A percentile compares a stretch with the other conserved stretches of the same genome.
These are phyloP conservation scores for Purpureocillium takamizusanense DNA, from an alignment of 2,329 filamentous ascomycete species.

Conservation along the genomic window DNA sequence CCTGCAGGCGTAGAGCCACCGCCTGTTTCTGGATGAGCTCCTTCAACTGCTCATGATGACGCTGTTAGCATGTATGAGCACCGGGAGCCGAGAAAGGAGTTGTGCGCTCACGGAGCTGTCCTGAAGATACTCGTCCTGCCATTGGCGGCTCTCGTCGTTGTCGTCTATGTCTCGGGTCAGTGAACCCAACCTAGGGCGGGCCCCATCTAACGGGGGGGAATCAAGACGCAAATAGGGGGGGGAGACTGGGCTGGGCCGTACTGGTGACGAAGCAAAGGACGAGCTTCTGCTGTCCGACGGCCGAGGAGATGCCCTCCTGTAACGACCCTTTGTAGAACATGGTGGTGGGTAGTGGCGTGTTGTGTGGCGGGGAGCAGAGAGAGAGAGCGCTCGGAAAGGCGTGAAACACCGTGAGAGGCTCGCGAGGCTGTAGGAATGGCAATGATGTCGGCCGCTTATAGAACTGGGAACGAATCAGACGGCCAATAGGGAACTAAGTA, in stretches of 20 bases:
- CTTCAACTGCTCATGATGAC: slow-evolving; percentile 44
- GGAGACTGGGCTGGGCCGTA: slow-evolving; percentile 23
- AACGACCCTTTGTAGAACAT: slow-evolving; percentile 82
- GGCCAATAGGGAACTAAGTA: too few relatives aligned
- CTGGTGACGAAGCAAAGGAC: slow-evolving; percentile 81
- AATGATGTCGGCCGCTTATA: too few relatives aligned
- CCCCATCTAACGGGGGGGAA: too few relatives aligned
- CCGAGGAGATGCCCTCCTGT: slow-evolving; percentile 69
- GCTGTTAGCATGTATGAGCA: slow-evolving; percentile 2
- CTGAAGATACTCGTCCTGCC: slow-evolving; percentile 62
- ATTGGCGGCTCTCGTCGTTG: slow-evolving; percentile 56
- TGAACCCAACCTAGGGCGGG: not conserved
- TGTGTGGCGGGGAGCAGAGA: too few relatives aligned
- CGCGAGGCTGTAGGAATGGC: too few relatives aligned
- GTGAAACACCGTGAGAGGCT: too few relatives aligned
- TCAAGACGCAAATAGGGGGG: too few relatives aligned
- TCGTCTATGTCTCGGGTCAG: slow-evolving; percentile 44
- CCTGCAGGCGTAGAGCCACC: slow-evolving; percentile 59
- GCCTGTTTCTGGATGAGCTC: slow-evolving; percentile 51
- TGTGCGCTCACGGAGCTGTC: slow-evolving; percentile 41
- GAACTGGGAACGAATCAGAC: too few relatives aligned
- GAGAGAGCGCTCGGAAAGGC: too few relatives aligned
- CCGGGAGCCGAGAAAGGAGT: not conserved
- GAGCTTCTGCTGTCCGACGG: slow-evolving; percentile 65
- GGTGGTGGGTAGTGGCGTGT: not conserved